Evolutionary conservation across 345 rosid genomes (phyloP).

Genomic region (Salix arbutifolia): DNA sequence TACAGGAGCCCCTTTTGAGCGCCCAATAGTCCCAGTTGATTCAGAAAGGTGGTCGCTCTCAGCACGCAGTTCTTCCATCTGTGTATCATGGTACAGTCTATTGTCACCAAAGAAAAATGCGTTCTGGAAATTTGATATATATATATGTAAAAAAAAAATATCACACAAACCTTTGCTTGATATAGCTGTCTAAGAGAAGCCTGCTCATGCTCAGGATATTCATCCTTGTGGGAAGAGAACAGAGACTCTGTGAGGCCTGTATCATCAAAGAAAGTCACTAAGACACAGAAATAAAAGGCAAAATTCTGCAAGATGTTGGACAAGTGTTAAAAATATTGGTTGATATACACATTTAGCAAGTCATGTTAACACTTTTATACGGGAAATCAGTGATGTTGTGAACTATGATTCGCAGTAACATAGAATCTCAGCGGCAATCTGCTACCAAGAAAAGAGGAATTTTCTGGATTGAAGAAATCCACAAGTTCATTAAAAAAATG

Average conservation of each 20-base stretch:
- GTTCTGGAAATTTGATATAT: constrained; percentile 7
- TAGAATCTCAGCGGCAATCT: background rate
- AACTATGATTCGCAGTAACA: background rate
- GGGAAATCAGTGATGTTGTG: background rate
- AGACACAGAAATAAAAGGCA: background rate
- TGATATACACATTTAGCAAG: background rate
- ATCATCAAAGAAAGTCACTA: constrained; percentile 15
- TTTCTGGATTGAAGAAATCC: background rate
- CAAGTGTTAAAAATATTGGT: background rate
- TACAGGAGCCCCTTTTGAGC: constrained; percentile 82
- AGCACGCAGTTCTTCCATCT: constrained; percentile 91
- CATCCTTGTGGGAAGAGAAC: constrained; percentile 91
- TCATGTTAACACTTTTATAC: background rate
- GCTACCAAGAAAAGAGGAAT: background rate
- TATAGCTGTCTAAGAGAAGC: constrained; percentile 90
- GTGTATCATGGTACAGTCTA: constrained; percentile 21
- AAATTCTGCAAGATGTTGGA: background rate
- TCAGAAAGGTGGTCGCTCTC: constrained; percentile 72
- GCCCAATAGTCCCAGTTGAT: constrained; percentile 86
- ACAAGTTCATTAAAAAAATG: background rate
- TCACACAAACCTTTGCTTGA: constrained; percentile 62
- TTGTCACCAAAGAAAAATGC: background rate
- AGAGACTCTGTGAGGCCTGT: constrained; percentile 90
- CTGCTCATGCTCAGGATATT: constrained; percentile 89
- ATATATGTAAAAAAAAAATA: background rate